Percentiles rank a stretch among this genome's conserved stretches.
Conservation (phyloP, 2,329 filamentous ascomycete genomes). For the Aspergillus novoparasiticus region DNA sequence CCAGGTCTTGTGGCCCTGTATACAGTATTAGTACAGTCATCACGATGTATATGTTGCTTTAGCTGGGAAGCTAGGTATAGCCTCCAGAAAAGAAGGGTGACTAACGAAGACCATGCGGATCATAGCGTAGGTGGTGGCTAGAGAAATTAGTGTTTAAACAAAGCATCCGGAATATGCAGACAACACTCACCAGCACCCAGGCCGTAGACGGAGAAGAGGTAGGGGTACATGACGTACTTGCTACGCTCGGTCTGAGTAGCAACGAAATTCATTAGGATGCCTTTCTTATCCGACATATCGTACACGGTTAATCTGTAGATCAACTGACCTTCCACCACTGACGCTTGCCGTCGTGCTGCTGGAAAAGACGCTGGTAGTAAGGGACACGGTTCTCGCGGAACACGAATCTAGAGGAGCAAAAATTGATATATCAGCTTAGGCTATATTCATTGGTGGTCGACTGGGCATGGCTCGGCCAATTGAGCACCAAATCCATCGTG, state of each 20-base stretch:
- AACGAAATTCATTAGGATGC: not conserved
- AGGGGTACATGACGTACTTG: slow-evolving; percentile 62
- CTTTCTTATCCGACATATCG: not conserved
- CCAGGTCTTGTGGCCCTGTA: slow-evolving; percentile 67
- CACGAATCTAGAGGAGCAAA: slow-evolving; percentile 47
- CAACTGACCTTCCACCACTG: slow-evolving; percentile 68
- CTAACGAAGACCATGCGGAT: slow-evolving; percentile 47
- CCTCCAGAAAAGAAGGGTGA: slow-evolving; percentile 12
- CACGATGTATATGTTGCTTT: not conserved
- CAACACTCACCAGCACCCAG: slow-evolving; percentile 50
- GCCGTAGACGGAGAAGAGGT: slow-evolving; percentile 57
- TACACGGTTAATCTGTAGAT: not conserved
- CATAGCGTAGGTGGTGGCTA: slow-evolving; percentile 47
- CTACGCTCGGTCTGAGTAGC: slow-evolving; percentile 55
- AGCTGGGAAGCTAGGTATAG: not conserved
- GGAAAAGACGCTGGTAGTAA: slow-evolving; percentile 68
- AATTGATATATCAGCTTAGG: slow-evolving; percentile 21
- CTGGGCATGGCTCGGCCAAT: slow-evolving; percentile 21
- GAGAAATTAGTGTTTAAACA: slow-evolving; percentile 19
- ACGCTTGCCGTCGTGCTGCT: slow-evolving; percentile 66
- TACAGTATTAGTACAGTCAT: slow-evolving; percentile 21
- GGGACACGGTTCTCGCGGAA: slow-evolving; percentile 70
- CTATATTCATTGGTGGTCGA: not conserved
- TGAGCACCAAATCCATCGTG: slow-evolving; percentile 16
- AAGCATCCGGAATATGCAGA: not conserved